These are phyloP conservation scores for Lanmaoa pseudosensibilis DNA, from an alignment of 768 basidiomycete genomes.

Conservation along the genomic window DNA sequence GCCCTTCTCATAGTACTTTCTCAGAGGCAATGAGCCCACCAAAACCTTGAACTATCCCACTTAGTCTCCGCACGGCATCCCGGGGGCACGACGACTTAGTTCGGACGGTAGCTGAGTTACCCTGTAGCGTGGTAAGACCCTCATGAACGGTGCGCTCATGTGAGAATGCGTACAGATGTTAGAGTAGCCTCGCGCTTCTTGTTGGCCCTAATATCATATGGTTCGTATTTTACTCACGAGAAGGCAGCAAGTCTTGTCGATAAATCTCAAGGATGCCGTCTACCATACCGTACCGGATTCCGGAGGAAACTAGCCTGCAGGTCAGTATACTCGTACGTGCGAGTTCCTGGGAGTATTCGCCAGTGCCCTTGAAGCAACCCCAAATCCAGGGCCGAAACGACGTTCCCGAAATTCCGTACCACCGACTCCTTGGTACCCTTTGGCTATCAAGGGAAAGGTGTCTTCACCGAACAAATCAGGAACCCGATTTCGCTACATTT, in stretches of 20 bases:
- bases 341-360: background rate
- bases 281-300: background rate
- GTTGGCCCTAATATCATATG: slow-evolving; percentile 15
- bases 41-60: slow-evolving; percentile 26
- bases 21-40: slow-evolving; percentile 34
- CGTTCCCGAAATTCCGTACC: background rate
- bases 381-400: background rate
- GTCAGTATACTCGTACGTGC: background rate
- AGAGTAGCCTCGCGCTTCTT: slow-evolving; percentile 16
- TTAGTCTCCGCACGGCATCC: background rate
- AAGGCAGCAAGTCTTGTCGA: background rate
- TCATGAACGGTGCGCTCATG: slow-evolving; percentile 10
- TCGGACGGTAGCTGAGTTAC: slow-evolving; percentile 6
- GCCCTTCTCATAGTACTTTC: background rate
- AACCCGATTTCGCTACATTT: background rate
- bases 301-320: background rate
- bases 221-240: background rate
- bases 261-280: background rate
- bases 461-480: background rate
- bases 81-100: background rate
- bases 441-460: background rate
- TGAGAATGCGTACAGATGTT: slow-evolving; percentile 18
- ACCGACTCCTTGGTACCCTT: background rate
- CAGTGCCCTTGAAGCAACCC: background rate
- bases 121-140: slow-evolving; percentile 14